These are phyloP conservation scores for Hirschfeldia incana DNA, from an alignment of 345 rosid genomes.

Conservation along the genomic window DNA sequence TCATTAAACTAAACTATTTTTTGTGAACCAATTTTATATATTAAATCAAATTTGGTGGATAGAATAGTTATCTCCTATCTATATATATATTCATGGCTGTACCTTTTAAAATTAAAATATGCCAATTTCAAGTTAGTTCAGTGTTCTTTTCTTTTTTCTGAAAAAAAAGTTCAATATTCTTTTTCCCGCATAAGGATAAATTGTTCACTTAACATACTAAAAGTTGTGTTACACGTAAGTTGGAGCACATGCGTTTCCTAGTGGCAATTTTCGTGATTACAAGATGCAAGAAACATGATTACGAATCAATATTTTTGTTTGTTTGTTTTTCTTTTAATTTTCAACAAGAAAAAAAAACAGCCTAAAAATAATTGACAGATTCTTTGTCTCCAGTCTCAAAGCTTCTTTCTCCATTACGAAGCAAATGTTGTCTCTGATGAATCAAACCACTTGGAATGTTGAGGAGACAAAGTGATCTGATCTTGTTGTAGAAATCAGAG, in stretches of 20 bases:
- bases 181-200: background rate
- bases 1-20: background rate
- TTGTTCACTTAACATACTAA: background rate
- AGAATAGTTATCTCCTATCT: background rate
- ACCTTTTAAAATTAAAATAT: background rate
- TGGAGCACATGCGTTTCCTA: slow-evolving; percentile 20
- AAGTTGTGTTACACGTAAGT: slow-evolving; percentile 23
- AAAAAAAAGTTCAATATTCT: no score
- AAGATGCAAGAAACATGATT: slow-evolving; percentile 31
- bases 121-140: no score
- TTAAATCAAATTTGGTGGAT: background rate
- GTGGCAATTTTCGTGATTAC: slow-evolving; percentile 2
- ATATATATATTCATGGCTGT: background rate
- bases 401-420: slow-evolving; percentile 40
- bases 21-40: background rate
- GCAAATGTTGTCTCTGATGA: slow-evolving; percentile 36
- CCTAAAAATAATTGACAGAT: slow-evolving; percentile 34
- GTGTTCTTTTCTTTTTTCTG: no score
- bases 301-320: slow-evolving; percentile 28
- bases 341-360: background rate
- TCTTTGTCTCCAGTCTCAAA: slow-evolving; percentile 25
- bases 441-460: slow-evolving; percentile 17
- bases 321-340: background rate
- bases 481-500: slow-evolving; percentile 65
- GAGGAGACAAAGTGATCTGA: slow-evolving; percentile 54